Conservation (phyloP, 2,329 filamentous ascomycete genomes). For the Seiridium cupressi region DNA sequence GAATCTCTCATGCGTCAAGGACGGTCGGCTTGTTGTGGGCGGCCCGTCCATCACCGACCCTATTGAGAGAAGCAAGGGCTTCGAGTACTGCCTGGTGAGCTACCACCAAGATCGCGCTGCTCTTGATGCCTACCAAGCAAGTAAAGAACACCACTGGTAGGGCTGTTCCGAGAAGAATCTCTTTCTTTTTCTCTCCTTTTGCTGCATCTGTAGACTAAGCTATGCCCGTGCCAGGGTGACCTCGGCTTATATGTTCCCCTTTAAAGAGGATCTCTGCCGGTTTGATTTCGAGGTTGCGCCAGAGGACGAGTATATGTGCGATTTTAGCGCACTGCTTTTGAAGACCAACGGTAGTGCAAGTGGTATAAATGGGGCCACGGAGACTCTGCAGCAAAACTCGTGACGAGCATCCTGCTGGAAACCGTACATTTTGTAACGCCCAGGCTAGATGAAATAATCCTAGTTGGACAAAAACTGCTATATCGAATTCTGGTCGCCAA, state of each 20-base stretch:
- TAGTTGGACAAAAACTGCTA: neutral
- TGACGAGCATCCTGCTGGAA: too few relatives aligned
- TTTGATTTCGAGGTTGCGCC: constrained; percentile 49
- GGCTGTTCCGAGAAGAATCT: neutral
- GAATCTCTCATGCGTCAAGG: constrained; percentile 43
- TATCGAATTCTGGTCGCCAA: neutral
- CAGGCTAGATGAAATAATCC: too few relatives aligned
- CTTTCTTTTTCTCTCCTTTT: neutral
- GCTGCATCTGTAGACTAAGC: too few relatives aligned
- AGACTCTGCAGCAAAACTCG: too few relatives aligned
- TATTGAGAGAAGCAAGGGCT: constrained; percentile 51
- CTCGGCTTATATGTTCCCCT: constrained; percentile 48
- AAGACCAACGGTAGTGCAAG: neutral
- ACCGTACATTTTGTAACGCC: too few relatives aligned
- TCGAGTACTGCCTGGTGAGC: constrained; percentile 49
- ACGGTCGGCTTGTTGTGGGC: constrained; percentile 47
- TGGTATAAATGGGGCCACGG: neutral
- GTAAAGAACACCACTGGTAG: constrained; percentile 48
- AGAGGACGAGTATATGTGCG: neutral
- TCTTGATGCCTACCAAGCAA: constrained; percentile 49
- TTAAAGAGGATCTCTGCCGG: constrained; percentile 49
- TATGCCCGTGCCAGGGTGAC: constrained; percentile 39
- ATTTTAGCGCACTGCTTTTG: neutral
- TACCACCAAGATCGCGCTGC: constrained; percentile 45
- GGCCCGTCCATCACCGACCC: constrained; percentile 52